Evolutionary conservation across 495 filamentous ascomycete genomes (phyloP).

Genomic region (Aspergillus diversus): DNA sequence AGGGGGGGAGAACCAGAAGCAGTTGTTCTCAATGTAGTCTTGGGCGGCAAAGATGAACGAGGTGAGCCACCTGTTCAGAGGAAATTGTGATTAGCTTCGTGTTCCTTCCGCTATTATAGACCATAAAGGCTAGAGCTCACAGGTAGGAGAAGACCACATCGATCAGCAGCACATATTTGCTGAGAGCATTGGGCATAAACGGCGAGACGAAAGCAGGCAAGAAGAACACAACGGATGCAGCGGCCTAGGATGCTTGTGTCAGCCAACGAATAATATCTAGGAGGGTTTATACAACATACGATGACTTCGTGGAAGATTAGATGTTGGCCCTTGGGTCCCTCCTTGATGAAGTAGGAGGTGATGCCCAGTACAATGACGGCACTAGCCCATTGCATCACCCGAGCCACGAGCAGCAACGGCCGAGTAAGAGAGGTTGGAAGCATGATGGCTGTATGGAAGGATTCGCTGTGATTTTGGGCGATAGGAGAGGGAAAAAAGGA

Average conservation of each 20-base stretch:
- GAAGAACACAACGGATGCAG: slow-evolving; percentile 61
- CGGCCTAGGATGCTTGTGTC: slow-evolving; percentile 38
- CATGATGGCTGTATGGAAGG: slow-evolving; percentile 28
- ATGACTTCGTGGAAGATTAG: slow-evolving; percentile 61
- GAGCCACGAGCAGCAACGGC: slow-evolving; percentile 41
- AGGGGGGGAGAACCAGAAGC: slow-evolving; percentile 38
- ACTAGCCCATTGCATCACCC: slow-evolving; percentile 54
- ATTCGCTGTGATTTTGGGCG: background rate
- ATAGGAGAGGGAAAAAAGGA: background rate
- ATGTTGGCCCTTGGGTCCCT: slow-evolving; percentile 43
- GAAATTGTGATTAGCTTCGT: slow-evolving; percentile 21
- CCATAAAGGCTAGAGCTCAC: slow-evolving; percentile 28
- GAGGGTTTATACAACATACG: slow-evolving; percentile 40
- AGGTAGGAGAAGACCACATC: slow-evolving; percentile 67
- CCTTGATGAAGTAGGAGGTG: slow-evolving; percentile 56
- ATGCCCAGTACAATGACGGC: slow-evolving; percentile 65
- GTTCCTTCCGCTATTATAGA: background rate
- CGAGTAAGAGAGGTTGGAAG: slow-evolving; percentile 36
- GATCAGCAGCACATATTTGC: slow-evolving; percentile 53
- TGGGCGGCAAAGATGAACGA: slow-evolving; percentile 62
- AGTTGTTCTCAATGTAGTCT: slow-evolving; percentile 51
- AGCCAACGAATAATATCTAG: background rate
- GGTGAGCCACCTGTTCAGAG: slow-evolving; percentile 55
- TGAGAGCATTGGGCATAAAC: slow-evolving; percentile 45
- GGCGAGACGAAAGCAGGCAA: slow-evolving; percentile 58